phyloP scores from a whole-genome alignment of 2,329 filamentous ascomycete species.

The Huntiella decipiens region DNA sequence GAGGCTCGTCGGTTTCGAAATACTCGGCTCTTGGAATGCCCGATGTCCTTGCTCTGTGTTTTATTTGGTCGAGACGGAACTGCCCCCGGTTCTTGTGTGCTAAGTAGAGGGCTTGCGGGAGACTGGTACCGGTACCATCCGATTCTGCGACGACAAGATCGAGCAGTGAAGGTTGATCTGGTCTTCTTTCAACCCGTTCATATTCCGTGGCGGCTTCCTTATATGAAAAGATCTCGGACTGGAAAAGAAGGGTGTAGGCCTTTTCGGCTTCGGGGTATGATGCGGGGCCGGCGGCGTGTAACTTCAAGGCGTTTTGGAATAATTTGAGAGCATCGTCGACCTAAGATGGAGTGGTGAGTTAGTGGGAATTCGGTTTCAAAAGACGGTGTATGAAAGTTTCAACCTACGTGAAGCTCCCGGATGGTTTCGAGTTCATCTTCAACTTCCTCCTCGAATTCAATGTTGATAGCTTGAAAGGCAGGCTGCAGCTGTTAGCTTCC shows the following conservation, averaged over 20 bases:
- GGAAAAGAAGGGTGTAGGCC: slow-evolving; percentile 70
- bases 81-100: slow-evolving; percentile 93
- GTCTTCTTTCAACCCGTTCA: slow-evolving; percentile 44
- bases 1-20: slow-evolving; percentile 21
- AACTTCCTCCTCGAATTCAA: slow-evolving; percentile 77
- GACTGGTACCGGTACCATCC: slow-evolving; percentile 34
- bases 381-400: background rate
- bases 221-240: slow-evolving; percentile 86
- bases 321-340: slow-evolving; percentile 93
- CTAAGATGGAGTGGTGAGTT: slow-evolving; percentile 18
- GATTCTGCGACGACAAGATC: slow-evolving; percentile 18
- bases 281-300: slow-evolving; percentile 68
- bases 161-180: slow-evolving; percentile 23
- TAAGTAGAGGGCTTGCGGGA: slow-evolving; percentile 79
- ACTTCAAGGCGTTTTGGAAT: slow-evolving; percentile 78
- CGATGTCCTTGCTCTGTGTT: slow-evolving; percentile 25
- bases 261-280: slow-evolving; percentile 58
- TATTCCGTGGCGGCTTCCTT: slow-evolving; percentile 76
- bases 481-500: slow-evolving; percentile 22
- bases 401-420: slow-evolving; percentile 61
- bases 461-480: slow-evolving; percentile 73
- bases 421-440: slow-evolving; percentile 91
- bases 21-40: slow-evolving; percentile 16
- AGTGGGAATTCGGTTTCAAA: background rate
- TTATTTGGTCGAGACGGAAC: slow-evolving; percentile 63